Base-by-base conservation (phyloP, 2,329 filamentous ascomycete species). In the Botrytis porri region DNA sequence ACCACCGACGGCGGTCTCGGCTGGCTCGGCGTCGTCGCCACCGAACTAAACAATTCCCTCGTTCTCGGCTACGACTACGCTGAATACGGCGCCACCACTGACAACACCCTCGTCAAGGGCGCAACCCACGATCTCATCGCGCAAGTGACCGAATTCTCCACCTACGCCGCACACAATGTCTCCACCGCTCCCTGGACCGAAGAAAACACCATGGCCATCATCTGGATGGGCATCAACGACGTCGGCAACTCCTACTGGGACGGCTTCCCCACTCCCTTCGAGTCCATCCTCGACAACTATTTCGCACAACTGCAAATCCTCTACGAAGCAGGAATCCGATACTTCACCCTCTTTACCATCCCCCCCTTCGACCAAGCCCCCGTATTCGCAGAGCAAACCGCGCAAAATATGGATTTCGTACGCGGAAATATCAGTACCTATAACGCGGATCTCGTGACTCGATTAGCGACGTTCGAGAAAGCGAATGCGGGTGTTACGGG, bases 331-430 rank as follows among this genome's bases (percentile, higher is more conserved):
- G 69, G 69, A 10, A 54, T 70, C 39, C 18, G 57, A 32, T 70
- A 41, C 25, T 70, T 63, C 14, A 70, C 69, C 1, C 16, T 70
- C 7, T 70, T 70, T 35, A 63, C 35, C 12, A 39, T 70, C 22
- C 69, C 69, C 29, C 59, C 67, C 25, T 70, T 70, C 39, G 67
- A 70, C 22, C 67, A 70, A 70, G 67, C 67, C 1, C 67, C 67
- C 1, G 69, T 63, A 2, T 70, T 70, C 25, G 59, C 43, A 3
- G 14, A 63, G 35, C 69, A 70, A 35, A 54, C 59, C 3, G n/a
- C 69, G 6, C 59, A 63, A 29, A 54, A 70, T 1, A 54, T 70
- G 69, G 43, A 63, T 10, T 54, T 41, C 32, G 43, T 70, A 4
- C 69, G 69, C 18, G 32, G 29, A 14, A 70, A 63, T 18, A 70